Conservation (phyloP, 2,329 filamentous ascomycete genomes). For the Aspergillus alliaceus region DNA sequence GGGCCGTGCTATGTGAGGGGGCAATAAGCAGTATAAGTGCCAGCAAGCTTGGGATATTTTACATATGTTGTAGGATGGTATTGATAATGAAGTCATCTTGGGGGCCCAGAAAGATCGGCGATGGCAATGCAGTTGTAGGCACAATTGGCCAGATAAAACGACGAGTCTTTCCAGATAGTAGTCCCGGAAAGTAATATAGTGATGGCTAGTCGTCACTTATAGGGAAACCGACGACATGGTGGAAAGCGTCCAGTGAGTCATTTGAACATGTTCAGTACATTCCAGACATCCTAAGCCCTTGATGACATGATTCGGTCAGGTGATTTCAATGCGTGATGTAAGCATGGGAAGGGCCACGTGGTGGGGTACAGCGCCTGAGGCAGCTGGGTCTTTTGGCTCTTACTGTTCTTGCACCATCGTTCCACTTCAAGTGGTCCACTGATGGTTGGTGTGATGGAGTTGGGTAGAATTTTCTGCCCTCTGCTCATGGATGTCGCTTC, state of each 20-base stretch:
- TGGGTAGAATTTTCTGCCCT: no score
- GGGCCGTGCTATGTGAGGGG: conserved; percentile 5
- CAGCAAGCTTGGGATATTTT: conserved; percentile 6
- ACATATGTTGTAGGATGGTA: conserved; percentile 5
- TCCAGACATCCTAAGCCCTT: background rate
- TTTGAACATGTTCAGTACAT: no score
- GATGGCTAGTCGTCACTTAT: background rate
- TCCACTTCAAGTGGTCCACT: no score
- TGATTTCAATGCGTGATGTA: conserved; percentile 12
- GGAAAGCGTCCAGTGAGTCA: conserved; percentile 5
- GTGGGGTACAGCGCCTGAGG: background rate
- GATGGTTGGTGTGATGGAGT: no score
- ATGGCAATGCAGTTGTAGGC: background rate
- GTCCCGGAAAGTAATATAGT: background rate
- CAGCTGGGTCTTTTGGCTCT: no score
- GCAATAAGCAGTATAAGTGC: conserved; percentile 4
- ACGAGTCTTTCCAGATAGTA: background rate
- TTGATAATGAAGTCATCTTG: conserved; percentile 22
- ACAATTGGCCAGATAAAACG: background rate
- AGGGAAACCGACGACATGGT: conserved; percentile 1
- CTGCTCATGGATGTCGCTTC: no score
- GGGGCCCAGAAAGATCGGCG: background rate
- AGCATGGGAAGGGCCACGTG: conserved; percentile 2
- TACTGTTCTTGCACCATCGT: no score
- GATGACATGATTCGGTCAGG: conserved; percentile 8